Evolutionary conservation across 352 stramenopile species (phyloP), one percentile per base, ranked within the genome.

Genomic region (Globisporangium uncinulatum): DNA sequence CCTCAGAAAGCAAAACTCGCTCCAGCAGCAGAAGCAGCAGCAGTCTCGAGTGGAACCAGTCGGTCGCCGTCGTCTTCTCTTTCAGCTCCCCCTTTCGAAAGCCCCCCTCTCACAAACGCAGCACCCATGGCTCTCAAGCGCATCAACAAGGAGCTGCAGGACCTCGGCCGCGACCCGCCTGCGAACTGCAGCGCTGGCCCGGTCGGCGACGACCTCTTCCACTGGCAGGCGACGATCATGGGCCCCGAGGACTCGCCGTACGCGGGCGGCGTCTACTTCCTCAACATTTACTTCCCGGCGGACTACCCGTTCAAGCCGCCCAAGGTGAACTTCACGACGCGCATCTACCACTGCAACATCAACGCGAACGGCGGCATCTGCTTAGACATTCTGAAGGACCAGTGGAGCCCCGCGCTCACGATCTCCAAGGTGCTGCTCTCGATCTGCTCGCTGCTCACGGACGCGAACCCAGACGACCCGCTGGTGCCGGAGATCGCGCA

Each of bases 291-390:
- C 78, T 99, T 99, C 75, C 96, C 97, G 52, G 95, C 96, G 41
- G 97, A 99, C 73, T 99, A 99, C 84, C 97, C 97, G 46, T 99
- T 99, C 81, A 99, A 99, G 86, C 96, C 97, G 32, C 96, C 96
- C 56, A 98, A 96, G 63, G 96, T 99, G 46, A 98, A 98, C 76
- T 99, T 99, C 77, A 99, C 93, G 57, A 99, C 97, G 64, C 95
- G 96, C 74, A 99, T 99, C 63, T 99, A 99, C 74, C 97, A 99
- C 76, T 99, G 95, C 80, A 99, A 99, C 94, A 99, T 99, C 74
- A 99, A 99, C 74, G 96, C 93, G 48, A 99, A 98, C 80, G 97
- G 97, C 66, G 96, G 97, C 53, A 99, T 99, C 66, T 99, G 97
- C 81, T 87, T 99, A 81, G 97, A 99, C 71, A 99, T 99, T 71